A percentile compares a stretch with the other conserved stretches of the same genome.
These are phyloP conservation scores for Lasiodiplodia citricola DNA, from an alignment of 2,329 filamentous ascomycete species.

Conservation along the genomic window DNA sequence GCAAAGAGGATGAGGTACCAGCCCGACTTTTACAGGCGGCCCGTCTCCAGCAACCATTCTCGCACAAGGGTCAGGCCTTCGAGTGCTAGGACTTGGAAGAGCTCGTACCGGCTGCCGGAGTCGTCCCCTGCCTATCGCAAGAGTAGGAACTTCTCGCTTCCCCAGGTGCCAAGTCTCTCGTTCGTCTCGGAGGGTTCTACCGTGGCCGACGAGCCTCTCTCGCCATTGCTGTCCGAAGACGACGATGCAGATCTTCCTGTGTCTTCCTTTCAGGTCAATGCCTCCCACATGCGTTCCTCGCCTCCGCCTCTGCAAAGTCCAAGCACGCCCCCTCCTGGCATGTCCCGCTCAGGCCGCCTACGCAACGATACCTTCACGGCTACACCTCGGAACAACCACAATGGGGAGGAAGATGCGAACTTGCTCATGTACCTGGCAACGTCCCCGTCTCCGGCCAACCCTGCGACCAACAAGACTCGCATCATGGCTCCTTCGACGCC, in stretches of 20 bases:
- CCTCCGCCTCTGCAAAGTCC: conserved; percentile 65
- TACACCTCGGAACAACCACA: conserved; percentile 53
- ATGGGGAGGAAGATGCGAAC: conserved; percentile 81
- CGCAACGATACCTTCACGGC: conserved; percentile 45
- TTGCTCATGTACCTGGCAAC: conserved; percentile 88
- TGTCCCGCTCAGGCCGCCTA: conserved; percentile 47
- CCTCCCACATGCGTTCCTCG: conserved; percentile 72
- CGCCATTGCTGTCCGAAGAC: conserved; percentile 70
- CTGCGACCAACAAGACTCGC: conserved; percentile 48
- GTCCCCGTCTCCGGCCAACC: conserved; percentile 83
- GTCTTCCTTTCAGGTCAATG: conserved; percentile 69
- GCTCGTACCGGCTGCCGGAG: conserved; percentile 75
- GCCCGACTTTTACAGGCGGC: conserved; percentile 37
- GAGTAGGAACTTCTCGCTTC: conserved; percentile 75
- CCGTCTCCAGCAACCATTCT: conserved; percentile 63
- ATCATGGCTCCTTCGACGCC: conserved; percentile 61
- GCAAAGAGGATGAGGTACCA: conserved; percentile 44
- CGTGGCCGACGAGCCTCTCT: conserved; percentile 66
- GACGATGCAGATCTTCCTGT: conserved; percentile 82
- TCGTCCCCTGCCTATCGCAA: conserved; percentile 86
- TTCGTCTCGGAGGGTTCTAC: conserved; percentile 77
- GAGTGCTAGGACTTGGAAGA: conserved; percentile 73
- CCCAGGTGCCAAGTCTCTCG: conserved; percentile 73
- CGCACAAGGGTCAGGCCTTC: conserved; percentile 68
- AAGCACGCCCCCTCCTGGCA: conserved; percentile 46